phyloP scores from a whole-genome alignment of 2,329 filamentous ascomycete genomes.

The Monosporascus cannonballus region DNA sequence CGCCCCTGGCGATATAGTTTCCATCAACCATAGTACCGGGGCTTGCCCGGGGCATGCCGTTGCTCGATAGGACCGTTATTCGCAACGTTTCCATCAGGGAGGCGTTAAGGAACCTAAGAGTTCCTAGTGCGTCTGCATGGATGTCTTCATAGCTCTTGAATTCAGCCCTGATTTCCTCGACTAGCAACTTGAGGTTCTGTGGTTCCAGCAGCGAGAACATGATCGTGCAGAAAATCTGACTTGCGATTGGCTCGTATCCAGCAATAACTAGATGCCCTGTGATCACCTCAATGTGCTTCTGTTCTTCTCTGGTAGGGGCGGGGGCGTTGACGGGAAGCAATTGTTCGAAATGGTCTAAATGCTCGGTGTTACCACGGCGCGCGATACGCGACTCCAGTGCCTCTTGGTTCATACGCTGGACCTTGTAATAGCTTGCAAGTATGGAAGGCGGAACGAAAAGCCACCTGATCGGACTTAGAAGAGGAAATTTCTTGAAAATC shows the following conservation, averaged over 20 bases:
- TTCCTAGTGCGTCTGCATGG: conserved; percentile 3
- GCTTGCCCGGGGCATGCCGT: conserved; percentile 15
- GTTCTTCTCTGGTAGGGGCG: conserved; percentile 10
- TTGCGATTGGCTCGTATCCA: conserved; percentile 16
- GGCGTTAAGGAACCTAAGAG: conserved; percentile 15
- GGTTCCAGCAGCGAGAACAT: conserved; percentile 8
- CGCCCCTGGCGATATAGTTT: conserved; percentile 15
- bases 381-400: conserved; percentile 13
- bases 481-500: conserved; percentile 10
- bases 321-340: conserved; percentile 11
- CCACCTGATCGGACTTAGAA: conserved; percentile 10
- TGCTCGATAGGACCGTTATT: conserved; percentile 6
- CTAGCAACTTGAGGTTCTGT: conserved; percentile 1
- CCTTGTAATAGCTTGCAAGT: not conserved
- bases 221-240: conserved; percentile 11
- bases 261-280: conserved; percentile 14
- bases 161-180: conserved; percentile 11
- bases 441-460: conserved; percentile 12
- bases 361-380: conserved; percentile 11
- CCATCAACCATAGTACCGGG: conserved; percentile 19
- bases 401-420: conserved; percentile 7
- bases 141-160: conserved; percentile 17
- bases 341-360: conserved; percentile 19
- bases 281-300: conserved; percentile 12
- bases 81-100: conserved; percentile 14